phyloP scores from a whole-genome alignment of 257 asterid genomes.

The Lavandula angustifolia region DNA sequence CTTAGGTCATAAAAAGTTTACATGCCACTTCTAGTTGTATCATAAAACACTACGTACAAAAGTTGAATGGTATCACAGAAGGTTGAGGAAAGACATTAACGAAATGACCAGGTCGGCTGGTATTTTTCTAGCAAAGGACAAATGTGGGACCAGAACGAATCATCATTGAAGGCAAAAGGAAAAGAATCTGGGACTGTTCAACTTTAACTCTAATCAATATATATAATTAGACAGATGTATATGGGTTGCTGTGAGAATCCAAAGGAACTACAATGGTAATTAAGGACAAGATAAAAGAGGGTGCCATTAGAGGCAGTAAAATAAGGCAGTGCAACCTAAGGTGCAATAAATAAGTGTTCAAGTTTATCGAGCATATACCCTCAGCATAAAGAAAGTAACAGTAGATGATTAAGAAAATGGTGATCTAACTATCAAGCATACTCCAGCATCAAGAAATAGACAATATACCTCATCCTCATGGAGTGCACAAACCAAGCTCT shows the following conservation, averaged over 20 bases:
- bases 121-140: slow-evolving; percentile 23
- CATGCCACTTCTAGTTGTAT: not conserved
- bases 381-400: not conserved
- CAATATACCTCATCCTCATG: slow-evolving; percentile 27
- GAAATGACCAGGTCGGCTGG: slow-evolving; percentile 6
- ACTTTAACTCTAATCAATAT: not conserved
- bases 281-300: slow-evolving; percentile 4
- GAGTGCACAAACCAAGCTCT: slow-evolving; percentile 6
- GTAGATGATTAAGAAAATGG: slow-evolving; percentile 14
- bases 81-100: slow-evolving; percentile 7
- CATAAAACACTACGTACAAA: slow-evolving; percentile 22
- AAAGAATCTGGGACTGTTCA: slow-evolving; percentile 12
- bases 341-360: not conserved
- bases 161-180: slow-evolving; percentile 15
- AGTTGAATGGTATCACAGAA: slow-evolving; percentile 12
- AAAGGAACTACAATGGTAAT: slow-evolving; percentile 24
- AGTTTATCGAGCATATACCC: not conserved
- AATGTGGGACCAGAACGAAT: slow-evolving; percentile 31
- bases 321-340: not conserved
- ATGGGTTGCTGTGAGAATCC: slow-evolving; percentile 31
- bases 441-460: slow-evolving; percentile 5
- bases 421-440: not conserved
- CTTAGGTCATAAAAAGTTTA: slow-evolving; percentile 6
- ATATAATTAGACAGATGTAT: not conserved
- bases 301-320: not conserved